Evolutionary conservation across 345 rosid species (phyloP), one percentile per base, ranked within the genome.

Genomic region (Cardiospermum halicacabum): DNA sequence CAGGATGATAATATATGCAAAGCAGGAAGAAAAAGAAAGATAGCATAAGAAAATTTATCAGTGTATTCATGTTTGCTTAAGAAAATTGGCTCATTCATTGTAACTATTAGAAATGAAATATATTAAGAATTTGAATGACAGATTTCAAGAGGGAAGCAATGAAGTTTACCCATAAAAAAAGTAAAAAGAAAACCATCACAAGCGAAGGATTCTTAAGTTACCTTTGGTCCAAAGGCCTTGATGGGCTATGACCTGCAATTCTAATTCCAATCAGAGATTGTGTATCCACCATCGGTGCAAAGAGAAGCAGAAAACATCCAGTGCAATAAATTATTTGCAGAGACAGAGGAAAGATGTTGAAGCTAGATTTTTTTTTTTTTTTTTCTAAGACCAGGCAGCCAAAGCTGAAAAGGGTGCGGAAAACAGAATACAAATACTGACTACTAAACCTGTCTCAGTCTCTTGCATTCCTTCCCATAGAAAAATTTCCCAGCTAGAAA

Each of bases 161-260:
- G 11, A 51, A 10, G 31, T 26, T 37, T 15, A 19, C 11, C 2
- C 22, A 34, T 18, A 27, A 22, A n/a, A 57, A 26, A 57, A 50
- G 37, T 48, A 40, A 56, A 10, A 50, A 31, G 7, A n/a, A n/a
- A n/a, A n/a, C n/a, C n/a, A n/a, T n/a, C n/a, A n/a, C n/a, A n/a
- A n/a, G n/a, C n/a, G n/a, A n/a, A 26, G 51, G 24, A 58, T 22
- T 45, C 48, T 64, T 30, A 59, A 69, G 45, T 72, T 78, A 89
- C 99, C 83, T 79, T 72, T 60, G 80, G 58, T 85, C 91, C 69
- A 73, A 71, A 25, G 88, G 74, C 74, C 79, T 82, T 49, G 78
- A 68, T 71, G 78, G 78, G 75, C 89, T 87, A 62, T 74, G 77
- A 72, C 89, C 99, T 94, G 87, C 81, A 80, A 56, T 72, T 68